Base-by-base conservation (phyloP, 352 stramenopile species). In the Phytopythium litorale region DNA sequence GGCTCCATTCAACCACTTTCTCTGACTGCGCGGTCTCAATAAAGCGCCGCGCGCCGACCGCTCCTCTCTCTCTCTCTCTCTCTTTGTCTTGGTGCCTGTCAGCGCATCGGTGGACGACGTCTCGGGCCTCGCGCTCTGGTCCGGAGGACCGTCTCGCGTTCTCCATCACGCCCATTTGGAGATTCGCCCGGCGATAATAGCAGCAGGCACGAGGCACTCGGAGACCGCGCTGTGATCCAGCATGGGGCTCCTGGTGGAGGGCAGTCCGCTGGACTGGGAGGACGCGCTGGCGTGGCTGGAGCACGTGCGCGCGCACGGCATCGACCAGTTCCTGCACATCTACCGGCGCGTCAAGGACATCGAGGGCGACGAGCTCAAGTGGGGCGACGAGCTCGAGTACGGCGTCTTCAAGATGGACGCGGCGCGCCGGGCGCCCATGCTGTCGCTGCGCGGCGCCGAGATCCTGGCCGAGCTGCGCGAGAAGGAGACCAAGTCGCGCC, bases 301-400 rank as follows among this genome's bases (percentile, higher is more conserved):
- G 56, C 97, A 99, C 72, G 96, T 99, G 64, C 88, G 96, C 48
- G 68, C 90, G 65, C 89, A 98, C 58, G 97, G 97, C 60, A 97
- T 99, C 40, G 75, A 96, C 56, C 97, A 99, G 81, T 99, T 99
- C 73, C 82, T 99, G 58, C 96, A 97, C 62, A 98, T 96, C 32
- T 99, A 98, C 77, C 85, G 95, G 58, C 88, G 92, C 62, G 92
- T 98, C 25, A 98, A 98, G 73, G 90, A 97, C 78, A 95, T 98
- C 54, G 88, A 92, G 56, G 93, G 92, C 54, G 92, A 98, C 74
- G 92, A 97, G 70, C 82, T 99, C 52, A 89, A 98, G 59, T 99
- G 96, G 96, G 97, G 97, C 61, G 97, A 99, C 81, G 97, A 99
- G 76, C 96, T 99, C 70, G 97, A 99, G 85, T 99, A 99, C 75